Evolutionary conservation across 352 stramenopile genomes (phyloP).

Genomic region (Globisporangium splendens): DNA sequence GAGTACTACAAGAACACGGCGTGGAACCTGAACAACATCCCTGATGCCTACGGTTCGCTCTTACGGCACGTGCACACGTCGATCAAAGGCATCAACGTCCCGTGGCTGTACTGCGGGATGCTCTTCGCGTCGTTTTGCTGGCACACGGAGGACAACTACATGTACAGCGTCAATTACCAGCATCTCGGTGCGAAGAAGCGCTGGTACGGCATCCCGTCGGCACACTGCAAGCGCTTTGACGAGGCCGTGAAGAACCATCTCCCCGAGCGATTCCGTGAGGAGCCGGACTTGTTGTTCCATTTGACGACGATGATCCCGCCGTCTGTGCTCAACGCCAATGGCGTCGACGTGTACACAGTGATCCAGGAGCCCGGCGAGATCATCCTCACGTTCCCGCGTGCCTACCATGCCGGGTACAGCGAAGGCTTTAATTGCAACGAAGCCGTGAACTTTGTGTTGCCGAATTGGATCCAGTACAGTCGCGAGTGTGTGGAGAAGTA

Average conservation of each 20-base stretch:
- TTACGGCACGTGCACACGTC: constrained; percentile 91
- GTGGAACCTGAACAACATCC: constrained; percentile 99
- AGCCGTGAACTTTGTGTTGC: constrained; percentile 84
- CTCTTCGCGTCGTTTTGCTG: constrained; percentile 98
- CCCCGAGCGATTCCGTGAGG: constrained; percentile 57
- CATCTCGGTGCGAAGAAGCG: constrained; percentile 95
- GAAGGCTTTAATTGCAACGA: constrained; percentile 94
- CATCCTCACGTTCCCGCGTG: constrained; percentile 96
- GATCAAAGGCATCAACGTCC: constrained; percentile 97
- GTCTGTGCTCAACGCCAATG: constrained; percentile 34
- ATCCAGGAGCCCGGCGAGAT: constrained; percentile 92
- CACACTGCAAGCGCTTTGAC: constrained; percentile 55
- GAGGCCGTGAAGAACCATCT: constrained; percentile 39
- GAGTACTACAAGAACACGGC: constrained; percentile 78
- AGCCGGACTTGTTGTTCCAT: constrained; percentile 65
- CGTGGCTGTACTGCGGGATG: constrained; percentile 98
- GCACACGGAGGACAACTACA: constrained; percentile 99
- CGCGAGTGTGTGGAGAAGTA: constrained; percentile 70
- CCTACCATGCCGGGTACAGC: constrained; percentile 96
- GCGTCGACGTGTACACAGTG: constrained; percentile 60
- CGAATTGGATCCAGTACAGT: constrained; percentile 84
- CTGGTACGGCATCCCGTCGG: constrained; percentile 90
- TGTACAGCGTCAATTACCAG: constrained; percentile 99
- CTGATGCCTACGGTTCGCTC: constrained; percentile 89
- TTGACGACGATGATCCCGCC: constrained; percentile 75